phyloP scores from a whole-genome alignment of 768 basidiomycete species.

The Boletus sp. region DNA sequence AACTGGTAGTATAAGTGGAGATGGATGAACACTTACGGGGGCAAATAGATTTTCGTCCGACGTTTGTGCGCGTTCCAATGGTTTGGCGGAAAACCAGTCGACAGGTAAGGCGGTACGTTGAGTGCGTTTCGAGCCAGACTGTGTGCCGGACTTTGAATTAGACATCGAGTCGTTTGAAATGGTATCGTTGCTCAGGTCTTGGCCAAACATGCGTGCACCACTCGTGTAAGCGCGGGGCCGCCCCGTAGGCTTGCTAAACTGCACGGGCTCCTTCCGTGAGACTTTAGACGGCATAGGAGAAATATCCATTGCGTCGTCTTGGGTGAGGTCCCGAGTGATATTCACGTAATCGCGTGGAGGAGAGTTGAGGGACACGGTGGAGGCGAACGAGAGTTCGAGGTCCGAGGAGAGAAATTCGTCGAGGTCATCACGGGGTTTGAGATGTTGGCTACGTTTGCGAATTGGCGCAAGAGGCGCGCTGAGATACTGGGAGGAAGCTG shows the following conservation, averaged over 20 bases:
- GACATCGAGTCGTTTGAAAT: conserved; percentile 34
- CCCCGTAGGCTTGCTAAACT: conserved; percentile 28
- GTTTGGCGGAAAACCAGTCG: conserved; percentile 49
- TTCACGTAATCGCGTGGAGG: conserved; percentile 50
- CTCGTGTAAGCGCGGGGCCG: conserved; percentile 69
- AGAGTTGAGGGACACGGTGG: conserved; percentile 76
- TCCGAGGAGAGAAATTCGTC: conserved; percentile 73
- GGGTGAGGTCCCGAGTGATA: conserved; percentile 47
- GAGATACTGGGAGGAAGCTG: conserved; percentile 45
- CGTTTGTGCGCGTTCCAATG: conserved; percentile 16
- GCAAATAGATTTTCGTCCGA: conserved; percentile 29
- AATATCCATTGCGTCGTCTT: conserved; percentile 74
- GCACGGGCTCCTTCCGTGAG: conserved; percentile 28
- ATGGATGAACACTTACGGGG: conserved; percentile 21
- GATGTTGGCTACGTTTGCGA: conserved; percentile 47
- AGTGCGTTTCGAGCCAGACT: conserved; percentile 47
- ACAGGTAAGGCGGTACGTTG: conserved; percentile 62
- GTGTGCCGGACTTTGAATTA: conserved; percentile 25
- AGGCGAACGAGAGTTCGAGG: conserved; percentile 79
- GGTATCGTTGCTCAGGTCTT: conserved; percentile 62
- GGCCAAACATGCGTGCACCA: conserved; percentile 66
- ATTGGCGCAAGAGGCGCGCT: conserved; percentile 37
- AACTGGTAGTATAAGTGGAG: neutral
- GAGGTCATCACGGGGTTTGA: conserved; percentile 46
- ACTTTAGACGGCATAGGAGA: conserved; percentile 56